Percentiles rank a stretch among this genome's conserved stretches.
Evolutionary conservation across 2,329 filamentous ascomycete species (phyloP).

Genomic region (Simplicillium sp.): DNA sequence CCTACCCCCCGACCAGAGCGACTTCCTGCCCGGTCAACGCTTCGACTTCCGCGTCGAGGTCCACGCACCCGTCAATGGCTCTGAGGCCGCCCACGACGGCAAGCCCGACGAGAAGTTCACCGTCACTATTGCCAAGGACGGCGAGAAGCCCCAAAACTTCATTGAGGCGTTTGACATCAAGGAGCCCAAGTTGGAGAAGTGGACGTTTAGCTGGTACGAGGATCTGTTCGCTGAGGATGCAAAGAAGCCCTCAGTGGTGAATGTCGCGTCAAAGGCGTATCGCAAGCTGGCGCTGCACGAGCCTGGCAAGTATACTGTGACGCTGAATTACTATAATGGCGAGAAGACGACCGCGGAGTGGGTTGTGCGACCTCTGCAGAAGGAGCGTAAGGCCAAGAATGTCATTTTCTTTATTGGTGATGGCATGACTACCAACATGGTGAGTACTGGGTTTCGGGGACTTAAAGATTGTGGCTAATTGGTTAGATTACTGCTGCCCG

Average conservation of each 20-base stretch:
- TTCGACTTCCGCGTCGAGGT: constrained; percentile 80
- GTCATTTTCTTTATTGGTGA: constrained; percentile 77
- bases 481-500: constrained; percentile 61
- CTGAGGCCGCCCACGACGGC: constrained; percentile 61
- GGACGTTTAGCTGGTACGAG: constrained; percentile 80
- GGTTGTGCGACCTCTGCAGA: constrained; percentile 62
- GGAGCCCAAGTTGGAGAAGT: constrained; percentile 67
- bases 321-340: constrained; percentile 64
- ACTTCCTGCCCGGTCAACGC: constrained; percentile 75
- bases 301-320: constrained; percentile 71
- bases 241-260: constrained; percentile 60
- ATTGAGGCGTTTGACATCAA: constrained; percentile 58
- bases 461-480: constrained; percentile 5
- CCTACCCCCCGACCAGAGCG: constrained; percentile 55
- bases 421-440: constrained; percentile 66
- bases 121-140: constrained; percentile 62
- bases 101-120: constrained; percentile 67
- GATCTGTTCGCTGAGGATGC: constrained; percentile 72
- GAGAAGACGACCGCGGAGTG: constrained; percentile 66
- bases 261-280: constrained; percentile 72
- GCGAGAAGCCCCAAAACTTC: constrained; percentile 40
- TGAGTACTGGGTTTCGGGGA: constrained; percentile 11
- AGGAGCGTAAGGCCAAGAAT: constrained; percentile 71
- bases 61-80: constrained; percentile 72
- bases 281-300: constrained; percentile 66